Base-by-base conservation (phyloP, 805 yeast genomes). In the Candida pseudofarinosa region DNA sequence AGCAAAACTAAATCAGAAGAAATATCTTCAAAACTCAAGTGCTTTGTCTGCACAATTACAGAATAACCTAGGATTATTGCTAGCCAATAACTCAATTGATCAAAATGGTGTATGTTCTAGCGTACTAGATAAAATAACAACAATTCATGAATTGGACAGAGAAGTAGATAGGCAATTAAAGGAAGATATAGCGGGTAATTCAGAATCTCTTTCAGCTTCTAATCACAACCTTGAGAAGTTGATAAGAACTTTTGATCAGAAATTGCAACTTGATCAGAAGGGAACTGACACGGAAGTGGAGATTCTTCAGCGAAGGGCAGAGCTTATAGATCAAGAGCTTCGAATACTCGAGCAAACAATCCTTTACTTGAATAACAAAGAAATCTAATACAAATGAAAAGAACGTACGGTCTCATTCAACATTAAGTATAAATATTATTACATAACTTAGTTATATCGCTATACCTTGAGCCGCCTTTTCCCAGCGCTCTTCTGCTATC, bases 401-500 rank as follows among this genome's bases (percentile, higher is more conserved):
- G 15, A 31, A 17, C 16, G 20, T 33, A 38, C 28, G 3, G 32
- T 17, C 16, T 15, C 16, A 15, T 23, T 23, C 28, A 10, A 23
- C 28, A 23, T 23, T 23, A 18, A 35, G 14, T 35, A 35, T 32
- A n/a, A 32, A 5, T 8, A 8, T 32, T 10, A 7, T 18, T 4
- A 8, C 4, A 26, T 17, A 14, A 17, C 19, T 37, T 4, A 30
- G 20, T 15, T 32, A 32, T 32, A 32, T n/a, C 4, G 71, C 56
- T 39, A 68, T 50, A 1, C 74, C 74, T 26, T 53, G 56, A 4
- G 73, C 72, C 3, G 76, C 76, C 31, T 73, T 64, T 44, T 77
- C 83, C 91, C 93, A 90, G 50, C 80, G 78, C 39, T 83, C 88
- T 17, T 80, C 80, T 46, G 80, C 82, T 13, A 76, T 73, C 98